phyloP scores from a whole-genome alignment of 1,139 yeast species.

The Blastobotrys illinoisensis region DNA sequence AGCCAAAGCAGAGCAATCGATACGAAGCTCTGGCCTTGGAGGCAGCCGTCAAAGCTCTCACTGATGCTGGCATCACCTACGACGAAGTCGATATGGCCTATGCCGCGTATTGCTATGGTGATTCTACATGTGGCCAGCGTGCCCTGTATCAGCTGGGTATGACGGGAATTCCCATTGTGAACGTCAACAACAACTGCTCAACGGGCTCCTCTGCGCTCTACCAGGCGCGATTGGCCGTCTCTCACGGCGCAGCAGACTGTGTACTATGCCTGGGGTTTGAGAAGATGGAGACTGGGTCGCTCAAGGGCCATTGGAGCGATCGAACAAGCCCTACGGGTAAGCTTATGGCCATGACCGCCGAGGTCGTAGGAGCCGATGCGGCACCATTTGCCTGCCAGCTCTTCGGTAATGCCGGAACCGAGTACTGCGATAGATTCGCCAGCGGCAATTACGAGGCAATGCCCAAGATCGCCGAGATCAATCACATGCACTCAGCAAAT shows the following conservation, averaged over 20 bases:
- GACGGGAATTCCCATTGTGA: slow-evolving; percentile 29
- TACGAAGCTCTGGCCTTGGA: slow-evolving; percentile 30
- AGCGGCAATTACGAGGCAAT: slow-evolving; percentile 22
- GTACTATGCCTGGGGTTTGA: slow-evolving; percentile 30
- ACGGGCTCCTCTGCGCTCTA: slow-evolving; percentile 30
- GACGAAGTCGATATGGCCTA: slow-evolving; percentile 28
- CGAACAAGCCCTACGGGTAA: slow-evolving; percentile 26
- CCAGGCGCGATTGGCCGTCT: slow-evolving; percentile 24
- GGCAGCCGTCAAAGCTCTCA: slow-evolving; percentile 28
- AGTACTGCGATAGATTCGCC: slow-evolving; percentile 22
- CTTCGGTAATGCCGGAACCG: slow-evolving; percentile 30
- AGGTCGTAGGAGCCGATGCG: slow-evolving; percentile 17
- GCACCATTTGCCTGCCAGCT: slow-evolving; percentile 29
- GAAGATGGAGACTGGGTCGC: slow-evolving; percentile 29
- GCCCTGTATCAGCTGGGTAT: slow-evolving; percentile 30
- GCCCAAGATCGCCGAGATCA: slow-evolving; percentile 28
- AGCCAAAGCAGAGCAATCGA: slow-evolving; percentile 26
- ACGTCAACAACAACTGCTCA: slow-evolving; percentile 31
- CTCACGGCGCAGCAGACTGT: slow-evolving; percentile 26
- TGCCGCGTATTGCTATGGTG: slow-evolving; percentile 30
- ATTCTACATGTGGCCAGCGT: slow-evolving; percentile 31
- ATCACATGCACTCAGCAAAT: slow-evolving; percentile 28
- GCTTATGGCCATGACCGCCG: slow-evolving; percentile 19
- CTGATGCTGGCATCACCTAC: slow-evolving; percentile 29
- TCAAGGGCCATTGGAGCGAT: slow-evolving; percentile 24